A percentile compares a stretch with the other conserved stretches of the same genome.
These are phyloP conservation scores for Raphanus sativus DNA, from an alignment of 345 rosid genomes.

Conservation along the genomic window DNA sequence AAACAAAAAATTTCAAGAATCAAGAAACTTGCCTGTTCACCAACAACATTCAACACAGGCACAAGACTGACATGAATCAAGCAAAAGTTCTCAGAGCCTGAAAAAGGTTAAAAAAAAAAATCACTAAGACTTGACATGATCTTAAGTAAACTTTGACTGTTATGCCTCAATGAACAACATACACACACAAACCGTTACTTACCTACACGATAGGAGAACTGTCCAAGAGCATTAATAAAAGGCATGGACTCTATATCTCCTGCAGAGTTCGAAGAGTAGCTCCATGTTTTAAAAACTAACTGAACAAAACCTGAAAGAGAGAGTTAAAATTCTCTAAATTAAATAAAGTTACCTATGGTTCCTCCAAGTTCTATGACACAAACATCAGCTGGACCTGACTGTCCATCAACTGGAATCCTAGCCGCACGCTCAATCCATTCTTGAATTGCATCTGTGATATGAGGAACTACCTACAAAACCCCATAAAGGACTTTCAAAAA, in stretches of 20 bases:
- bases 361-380: conserved; percentile 99
- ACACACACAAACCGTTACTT: conserved; percentile 35
- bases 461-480: conserved; percentile 80
- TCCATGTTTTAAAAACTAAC: not conserved
- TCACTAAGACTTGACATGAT: not conserved
- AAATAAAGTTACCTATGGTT: conserved; percentile 61
- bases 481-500: not conserved
- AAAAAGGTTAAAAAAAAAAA: not conserved
- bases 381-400: conserved; percentile 86
- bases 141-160: not conserved
- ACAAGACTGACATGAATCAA: conserved; percentile 98
- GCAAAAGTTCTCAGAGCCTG: conserved; percentile 90
- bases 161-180: conserved; percentile 2
- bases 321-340: not conserved
- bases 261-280: conserved; percentile 37
- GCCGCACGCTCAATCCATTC: conserved; percentile 97
- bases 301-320: not conserved
- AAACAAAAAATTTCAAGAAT: not conserved
- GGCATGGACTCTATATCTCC: conserved; percentile 99
- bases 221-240: conserved; percentile 94
- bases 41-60: conserved; percentile 92
- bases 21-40: conserved; percentile 77
- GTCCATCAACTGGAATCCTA: conserved; percentile 80
- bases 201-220: conserved; percentile 93
- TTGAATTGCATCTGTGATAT: conserved; percentile 92